Base-by-base conservation (phyloP, 495 filamentous ascomycete genomes). In the Lophium mytilinum region DNA sequence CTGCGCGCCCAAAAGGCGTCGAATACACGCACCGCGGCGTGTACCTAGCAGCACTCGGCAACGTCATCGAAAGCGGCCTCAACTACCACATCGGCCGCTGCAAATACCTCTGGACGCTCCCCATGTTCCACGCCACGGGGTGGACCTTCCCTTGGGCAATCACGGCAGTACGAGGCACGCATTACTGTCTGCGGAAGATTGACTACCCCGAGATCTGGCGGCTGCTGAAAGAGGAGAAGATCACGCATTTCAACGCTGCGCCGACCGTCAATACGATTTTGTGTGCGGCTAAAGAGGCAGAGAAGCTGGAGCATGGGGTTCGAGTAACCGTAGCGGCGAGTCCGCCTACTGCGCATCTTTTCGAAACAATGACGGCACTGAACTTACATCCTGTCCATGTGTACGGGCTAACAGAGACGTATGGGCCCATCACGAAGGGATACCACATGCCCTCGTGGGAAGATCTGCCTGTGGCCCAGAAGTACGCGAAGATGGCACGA, bases 251-350 rank as follows among this genome's bases (percentile, higher is more conserved):
- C 77, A 92, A 90, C 66, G 93, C 93, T 5, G 93, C 93, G 5
- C 93, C 93, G 12, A 98, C 93, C 3, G 93, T 98, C 45, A 96
- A 96, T 71, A 98, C 90, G 0, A 73, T 97, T 1, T 81, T 98
- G 8, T 96, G 93, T 70, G 83, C 83, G 35, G 78, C 84, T 0
- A 72, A 79, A 39, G 81, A 88, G 63, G 93, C 93, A 3, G 80
- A 79, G 57, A 72, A 60, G 48, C 75, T 97, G 4, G 77, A 83
- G 1, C 70, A 81, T 7, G 83, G 83, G 3, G 90, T 97, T 40
- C 80, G 83, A 1, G 93, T 97, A 21, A 96, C 89, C 1, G 94
- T 98, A 17, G 93, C 93, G 35, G 93, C 93, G 3, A 88, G 83
- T 58, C 93, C 93, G 14, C 93, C 93, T 1, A 89, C 88, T 1